Conservation (phyloP, 2,329 filamentous ascomycete genomes). For the Xylaria sp. region DNA sequence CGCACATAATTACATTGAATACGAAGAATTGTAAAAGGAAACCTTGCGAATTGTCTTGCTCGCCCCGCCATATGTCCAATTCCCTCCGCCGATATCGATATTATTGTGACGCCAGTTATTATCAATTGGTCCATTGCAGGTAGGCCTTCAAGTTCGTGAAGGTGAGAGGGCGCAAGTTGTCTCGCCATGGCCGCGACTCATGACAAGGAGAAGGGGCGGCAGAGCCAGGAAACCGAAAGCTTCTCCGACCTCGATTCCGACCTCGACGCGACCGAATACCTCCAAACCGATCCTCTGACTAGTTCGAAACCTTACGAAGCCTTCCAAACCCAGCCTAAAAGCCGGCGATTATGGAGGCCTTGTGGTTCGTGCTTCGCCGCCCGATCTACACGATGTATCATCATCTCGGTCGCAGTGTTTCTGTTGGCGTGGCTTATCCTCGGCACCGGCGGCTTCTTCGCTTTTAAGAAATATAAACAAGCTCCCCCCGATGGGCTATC, state of each 20-base stretch:
- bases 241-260: conserved; percentile 47
- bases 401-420: conserved; percentile 48
- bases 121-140: not conserved
- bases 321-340: conserved; percentile 41
- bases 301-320: conserved; percentile 41
- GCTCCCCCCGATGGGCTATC: conserved; percentile 66
- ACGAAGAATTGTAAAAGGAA: not conserved
- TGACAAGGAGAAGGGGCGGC: conserved; percentile 17
- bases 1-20: not conserved
- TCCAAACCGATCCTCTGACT: conserved; percentile 51
- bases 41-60: not conserved
- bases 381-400: conserved; percentile 52
- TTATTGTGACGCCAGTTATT: not conserved
- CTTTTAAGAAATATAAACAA: conserved; percentile 60
- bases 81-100: not conserved
- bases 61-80: not conserved
- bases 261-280: conserved; percentile 55
- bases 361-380: conserved; percentile 42
- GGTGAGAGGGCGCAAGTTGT: not conserved
- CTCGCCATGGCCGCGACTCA: conserved; percentile 32
- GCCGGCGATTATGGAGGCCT: conserved; percentile 42
- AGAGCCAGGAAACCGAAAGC: conserved; percentile 41
- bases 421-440: conserved; percentile 54
- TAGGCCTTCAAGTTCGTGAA: not conserved
- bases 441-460: conserved; percentile 57